Conservation (phyloP, 1,284 basidiomycete genomes). For the Ceratobasidium papillatum region DNA sequence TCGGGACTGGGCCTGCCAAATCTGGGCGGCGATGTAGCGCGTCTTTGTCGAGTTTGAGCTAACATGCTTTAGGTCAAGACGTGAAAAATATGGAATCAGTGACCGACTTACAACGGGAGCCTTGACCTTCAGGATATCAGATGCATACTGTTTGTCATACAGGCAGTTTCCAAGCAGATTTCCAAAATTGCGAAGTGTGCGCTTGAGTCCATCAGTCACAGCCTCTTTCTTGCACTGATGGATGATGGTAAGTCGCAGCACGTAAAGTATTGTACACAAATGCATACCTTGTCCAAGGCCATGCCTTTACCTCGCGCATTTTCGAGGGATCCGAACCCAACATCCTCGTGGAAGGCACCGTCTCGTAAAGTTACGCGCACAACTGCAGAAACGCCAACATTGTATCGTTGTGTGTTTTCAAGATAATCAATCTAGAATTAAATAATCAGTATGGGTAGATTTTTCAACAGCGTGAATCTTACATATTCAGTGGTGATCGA, state of each 20-base stretch:
- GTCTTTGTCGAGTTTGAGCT: slow-evolving; percentile 81
- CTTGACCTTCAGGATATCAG: slow-evolving; percentile 87
- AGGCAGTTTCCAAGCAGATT: slow-evolving; percentile 95
- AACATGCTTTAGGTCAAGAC: neutral
- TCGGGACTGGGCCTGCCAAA: slow-evolving; percentile 57
- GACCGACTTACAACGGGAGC: slow-evolving; percentile 70
- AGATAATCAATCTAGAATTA: slow-evolving; percentile 64
- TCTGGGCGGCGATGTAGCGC: slow-evolving; percentile 82
- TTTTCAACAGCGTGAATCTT: slow-evolving; percentile 53
- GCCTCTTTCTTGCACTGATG: slow-evolving; percentile 95
- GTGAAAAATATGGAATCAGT: neutral
- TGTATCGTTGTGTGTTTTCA: slow-evolving; percentile 72
- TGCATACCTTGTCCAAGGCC: slow-evolving; percentile 88
- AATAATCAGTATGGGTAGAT: slow-evolving; percentile 51
- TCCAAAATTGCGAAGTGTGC: slow-evolving; percentile 90
- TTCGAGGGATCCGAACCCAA: slow-evolving; percentile 89
- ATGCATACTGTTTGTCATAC: slow-evolving; percentile 90
- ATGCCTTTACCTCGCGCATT: slow-evolving; percentile 85
- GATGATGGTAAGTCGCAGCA: neutral
- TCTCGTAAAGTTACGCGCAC: slow-evolving; percentile 88
- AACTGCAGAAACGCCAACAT: slow-evolving; percentile 84
- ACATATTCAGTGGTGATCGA: slow-evolving; percentile 75
- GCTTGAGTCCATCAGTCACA: slow-evolving; percentile 93
- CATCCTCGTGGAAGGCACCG: slow-evolving; percentile 91
- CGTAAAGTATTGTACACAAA: neutral